Evolutionary conservation across 352 stramenopile species (phyloP), one percentile per base, ranked within the genome.

Genomic region (Globisporangium carolinianum): DNA sequence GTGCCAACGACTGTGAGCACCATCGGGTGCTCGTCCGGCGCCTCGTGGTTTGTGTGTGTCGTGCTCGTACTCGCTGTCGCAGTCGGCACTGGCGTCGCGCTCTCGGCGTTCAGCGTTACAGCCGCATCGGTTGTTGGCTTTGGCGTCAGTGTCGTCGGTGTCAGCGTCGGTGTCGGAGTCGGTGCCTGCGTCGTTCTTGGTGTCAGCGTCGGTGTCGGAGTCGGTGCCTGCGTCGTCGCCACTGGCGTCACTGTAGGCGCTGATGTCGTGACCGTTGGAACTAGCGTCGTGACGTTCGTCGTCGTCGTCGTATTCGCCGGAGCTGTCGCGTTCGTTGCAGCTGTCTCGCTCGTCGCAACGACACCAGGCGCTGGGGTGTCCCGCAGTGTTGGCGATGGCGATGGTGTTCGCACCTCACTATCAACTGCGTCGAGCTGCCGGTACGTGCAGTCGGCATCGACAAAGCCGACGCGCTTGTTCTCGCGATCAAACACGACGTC

Each of bases 401-500:
- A 35, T 12, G 45, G 15, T 9, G 45, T 35, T 12, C 6, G 1
- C 6, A 8, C n/a, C 15, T n/a, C n/a, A 32, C 24, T n/a, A 49
- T 35, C 5, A 7, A 47, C 17, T 35, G 11, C 53, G 65, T 45
- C 60, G 53, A 55, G 43, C n/a, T 42, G 17, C 4, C 39, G 51
- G 51, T 66, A 76, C 1, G 57, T 51, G 41, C 84, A 94, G 51
- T 91, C 68, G 3, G 84, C 79, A 41, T 87, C 69, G 6, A 83
- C 84, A 63, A 94, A 94, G 0, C 83, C 85, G 6, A 94, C 72
- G n/a, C 83, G 81, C 41, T 87, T 67, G 54, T 84, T 80, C 1
- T 68, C 73, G 1, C 68, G 61, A 55, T 94, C 85, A 62, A 94
- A 94, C 24, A 94, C 85, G 35, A 94, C 76, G 46, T 94, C 83